Percentiles rank a stretch among this genome's conserved stretches.
phyloP scores from a whole-genome alignment of 345 rosid genomes.

The Hibiscus syriacus region DNA sequence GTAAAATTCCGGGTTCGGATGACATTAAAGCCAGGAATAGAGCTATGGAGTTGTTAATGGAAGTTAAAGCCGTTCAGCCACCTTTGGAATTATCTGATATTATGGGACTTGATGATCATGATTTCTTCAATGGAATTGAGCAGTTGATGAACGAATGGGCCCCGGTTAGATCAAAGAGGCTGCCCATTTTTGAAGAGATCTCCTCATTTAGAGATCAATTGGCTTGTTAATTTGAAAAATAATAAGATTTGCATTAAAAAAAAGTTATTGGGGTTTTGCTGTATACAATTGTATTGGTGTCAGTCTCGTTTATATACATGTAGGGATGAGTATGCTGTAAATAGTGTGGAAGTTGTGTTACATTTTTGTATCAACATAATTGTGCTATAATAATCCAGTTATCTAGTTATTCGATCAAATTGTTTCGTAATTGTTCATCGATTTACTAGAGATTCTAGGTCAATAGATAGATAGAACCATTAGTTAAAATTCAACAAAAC shows the following conservation, averaged over 20 bases:
- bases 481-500: too few species aligned
- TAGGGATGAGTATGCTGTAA: background rate
- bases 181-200: constrained; percentile 84
- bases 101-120: constrained; percentile 37
- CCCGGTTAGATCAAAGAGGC: constrained; percentile 62
- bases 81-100: constrained; percentile 17
- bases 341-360: too few species aligned
- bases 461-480: too few species aligned
- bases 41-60: constrained; percentile 44
- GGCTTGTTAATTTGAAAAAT: constrained; percentile 39
- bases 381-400: too few species aligned
- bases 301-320: background rate
- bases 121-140: constrained; percentile 55
- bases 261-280: too few species aligned
- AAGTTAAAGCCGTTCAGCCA: constrained; percentile 27
- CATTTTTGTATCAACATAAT: too few species aligned
- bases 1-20: constrained; percentile 45
- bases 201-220: constrained; percentile 60
- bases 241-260: too few species aligned
- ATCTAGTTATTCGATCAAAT: too few species aligned
- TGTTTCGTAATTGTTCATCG: too few species aligned
- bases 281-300: too few species aligned
- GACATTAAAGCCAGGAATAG: constrained; percentile 46
- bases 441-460: too few species aligned
- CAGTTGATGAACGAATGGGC: constrained; percentile 35